Conservation (phyloP, 23 red algal species). For the Gracilaria domingensis region DNA sequence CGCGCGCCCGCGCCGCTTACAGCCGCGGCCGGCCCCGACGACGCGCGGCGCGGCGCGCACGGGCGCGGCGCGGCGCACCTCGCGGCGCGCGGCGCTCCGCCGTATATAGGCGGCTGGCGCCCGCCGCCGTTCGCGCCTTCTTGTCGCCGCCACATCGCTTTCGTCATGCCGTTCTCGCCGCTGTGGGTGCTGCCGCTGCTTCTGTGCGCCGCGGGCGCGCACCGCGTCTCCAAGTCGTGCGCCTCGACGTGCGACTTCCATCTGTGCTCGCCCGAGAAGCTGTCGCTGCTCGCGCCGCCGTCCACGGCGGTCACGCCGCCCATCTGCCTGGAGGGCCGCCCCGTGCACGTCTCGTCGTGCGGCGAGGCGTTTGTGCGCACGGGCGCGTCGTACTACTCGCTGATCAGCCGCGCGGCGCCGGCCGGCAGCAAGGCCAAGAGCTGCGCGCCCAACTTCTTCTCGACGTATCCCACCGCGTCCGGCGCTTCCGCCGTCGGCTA, state of each 20-base stretch:
- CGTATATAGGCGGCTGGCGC: too few species aligned
- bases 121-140: too few species aligned
- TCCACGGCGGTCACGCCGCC: not conserved
- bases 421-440: not conserved
- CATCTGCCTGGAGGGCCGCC: conserved; percentile 22
- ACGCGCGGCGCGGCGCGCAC: too few species aligned
- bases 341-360: not conserved
- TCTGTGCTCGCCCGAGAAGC: not conserved
- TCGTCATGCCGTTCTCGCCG: too few species aligned
- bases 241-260: conserved; percentile 11
- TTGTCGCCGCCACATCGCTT: too few species aligned
- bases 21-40: too few species aligned
- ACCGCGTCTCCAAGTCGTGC: not conserved
- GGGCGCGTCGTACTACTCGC: conserved; percentile 22
- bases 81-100: too few species aligned
- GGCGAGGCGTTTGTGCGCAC: conserved; percentile 19
- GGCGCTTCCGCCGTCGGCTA: not conserved
- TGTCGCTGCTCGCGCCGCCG: not conserved
- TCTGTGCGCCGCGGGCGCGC: too few species aligned
- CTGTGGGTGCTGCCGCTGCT: too few species aligned
- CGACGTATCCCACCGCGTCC: not conserved
- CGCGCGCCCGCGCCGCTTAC: too few species aligned
- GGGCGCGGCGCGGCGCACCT: too few species aligned
- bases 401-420: not conserved
- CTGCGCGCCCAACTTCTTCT: conserved; percentile 18